Evolutionary conservation across 2,329 filamentous ascomycete species (phyloP), one percentile per base, ranked within the genome.

Genomic region (Zymoseptoria brevis): DNA sequence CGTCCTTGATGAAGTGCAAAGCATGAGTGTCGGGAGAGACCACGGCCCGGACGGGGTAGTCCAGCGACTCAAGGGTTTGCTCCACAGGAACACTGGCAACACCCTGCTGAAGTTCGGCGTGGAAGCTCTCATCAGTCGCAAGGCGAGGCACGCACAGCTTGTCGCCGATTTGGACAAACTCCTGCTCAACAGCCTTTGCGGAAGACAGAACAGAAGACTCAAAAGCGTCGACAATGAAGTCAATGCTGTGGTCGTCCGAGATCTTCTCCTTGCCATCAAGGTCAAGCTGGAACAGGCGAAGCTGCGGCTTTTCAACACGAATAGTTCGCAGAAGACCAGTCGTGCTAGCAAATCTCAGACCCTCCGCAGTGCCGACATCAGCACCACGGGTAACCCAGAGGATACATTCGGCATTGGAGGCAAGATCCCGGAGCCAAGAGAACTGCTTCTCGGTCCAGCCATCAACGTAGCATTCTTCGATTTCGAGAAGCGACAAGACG

Each of bases 221-320:
- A 49, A 56, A 56, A 29, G 55, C 55, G 29, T 56, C 55, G 16
- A 56, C 55, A n/a, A 56, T 56, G 19, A 56, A 11, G 24, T 56
- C 55, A 21, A 56, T 56, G 24, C 41, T 56, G 21, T 29, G 29
- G 24, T 56, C 55, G 22, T 21, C 45, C 41, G 48, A 56, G 41
- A 56, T 26, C 2, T 45, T 48, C 16, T 41, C 24, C 13, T 29
- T 50, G 19, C 19, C 21, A 45, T 56, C 55, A 57, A 51, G 35
- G 50, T 57, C 56, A 1, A 57, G 50, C 35, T 57, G 56, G 35
- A 53, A 53, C 16, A 57, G 50, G 11, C 50, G 50, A 11, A 57
- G 56, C 51, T 57, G 56, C n/a, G 56, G 56, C 50, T 57, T 53
- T 7, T 57, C 56, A 13, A 57, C 30, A 22, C 56, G 56, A 29